Base-by-base conservation (phyloP, 1,284 basidiomycete genomes). In the Amylostereum chailletii region DNA sequence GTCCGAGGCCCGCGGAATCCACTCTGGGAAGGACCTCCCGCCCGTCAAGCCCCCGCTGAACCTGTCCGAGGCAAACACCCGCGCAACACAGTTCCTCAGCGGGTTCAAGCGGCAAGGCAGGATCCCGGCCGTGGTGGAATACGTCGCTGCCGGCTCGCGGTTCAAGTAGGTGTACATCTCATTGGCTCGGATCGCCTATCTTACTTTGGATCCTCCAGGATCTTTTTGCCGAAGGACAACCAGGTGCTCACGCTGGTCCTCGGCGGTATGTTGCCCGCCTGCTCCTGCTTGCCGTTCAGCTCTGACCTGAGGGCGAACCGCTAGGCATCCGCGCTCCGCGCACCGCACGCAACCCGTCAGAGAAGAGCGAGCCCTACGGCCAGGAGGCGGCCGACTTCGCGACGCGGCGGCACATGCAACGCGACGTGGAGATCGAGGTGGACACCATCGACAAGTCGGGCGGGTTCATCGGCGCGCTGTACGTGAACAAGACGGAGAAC, bases 351-450 rank as follows among this genome's bases (percentile, higher is more conserved):
- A 91, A 83, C 61, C 56, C 86, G 0, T 81, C 79, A 11, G 95
- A 98, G 59, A 93, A 93, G 68, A 76, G 83, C 51, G 95, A 99
- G 63, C 90, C 94, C 2, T 97, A 76, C 62, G 95, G 94, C 5
- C 59, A 67, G 1, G 94, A 99, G 65, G 83, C 93, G 2, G 72
- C 82, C 5, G 87, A 90, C 40, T 98, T 90, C 59, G 79, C 90
- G 3, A 81, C 80, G 8, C 79, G 81, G 44, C 77, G 77, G 51
- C 93, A 87, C 60, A 85, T 97, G 81, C 96, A 99, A 66, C 82
- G 94, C 29, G 96, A 99, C 60, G 86, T 94, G 10, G 95, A 99
- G 66, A 83, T 98, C 53, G 86, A 91, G 57, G 83, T 97, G 42
- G 89, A 95, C 52, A 78, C 81, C 42, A 83, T 86, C 10, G 95